Conservation (phyloP, 1,284 basidiomycete species). For the Irpex sp. region DNA sequence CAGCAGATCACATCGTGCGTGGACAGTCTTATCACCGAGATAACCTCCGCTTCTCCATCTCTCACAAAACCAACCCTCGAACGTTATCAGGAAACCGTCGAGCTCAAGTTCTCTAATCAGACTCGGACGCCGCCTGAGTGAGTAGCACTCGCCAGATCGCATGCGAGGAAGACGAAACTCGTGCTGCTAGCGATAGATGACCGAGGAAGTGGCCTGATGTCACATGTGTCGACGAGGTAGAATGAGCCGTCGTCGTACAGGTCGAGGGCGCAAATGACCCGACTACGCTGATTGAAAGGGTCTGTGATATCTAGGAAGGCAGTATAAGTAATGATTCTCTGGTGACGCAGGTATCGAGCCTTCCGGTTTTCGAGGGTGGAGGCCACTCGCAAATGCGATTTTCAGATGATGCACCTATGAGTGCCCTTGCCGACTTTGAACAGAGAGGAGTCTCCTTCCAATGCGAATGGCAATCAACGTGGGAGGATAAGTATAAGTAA, state of each 20-base stretch:
- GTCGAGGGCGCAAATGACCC: slow-evolving; percentile 9
- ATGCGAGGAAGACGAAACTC: slow-evolving; percentile 8
- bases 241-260: slow-evolving; percentile 12
- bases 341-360: not conserved
- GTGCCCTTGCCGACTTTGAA: slow-evolving; percentile 5
- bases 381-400: not conserved
- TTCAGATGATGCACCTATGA: slow-evolving; percentile 1
- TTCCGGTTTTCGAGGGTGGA: too few species aligned
- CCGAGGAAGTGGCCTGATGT: slow-evolving; percentile 11
- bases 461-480: slow-evolving; percentile 6
- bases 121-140: too few species aligned
- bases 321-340: not conserved
- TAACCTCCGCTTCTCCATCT: slow-evolving; percentile 9
- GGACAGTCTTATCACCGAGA: not conserved
- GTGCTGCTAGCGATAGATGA: slow-evolving; percentile 2
- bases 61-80: slow-evolving; percentile 10
- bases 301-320: not conserved
- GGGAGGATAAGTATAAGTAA: not conserved
- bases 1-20: not conserved
- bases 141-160: too few species aligned
- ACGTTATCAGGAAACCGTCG: slow-evolving; percentile 12
- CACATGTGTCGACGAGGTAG: slow-evolving; percentile 11
- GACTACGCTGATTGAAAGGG: not conserved
- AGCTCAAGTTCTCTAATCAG: too few species aligned
- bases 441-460: slow-evolving; percentile 1